phyloP scores from a whole-genome alignment of 495 filamentous ascomycete species.

The Pyrenula massariospora region DNA sequence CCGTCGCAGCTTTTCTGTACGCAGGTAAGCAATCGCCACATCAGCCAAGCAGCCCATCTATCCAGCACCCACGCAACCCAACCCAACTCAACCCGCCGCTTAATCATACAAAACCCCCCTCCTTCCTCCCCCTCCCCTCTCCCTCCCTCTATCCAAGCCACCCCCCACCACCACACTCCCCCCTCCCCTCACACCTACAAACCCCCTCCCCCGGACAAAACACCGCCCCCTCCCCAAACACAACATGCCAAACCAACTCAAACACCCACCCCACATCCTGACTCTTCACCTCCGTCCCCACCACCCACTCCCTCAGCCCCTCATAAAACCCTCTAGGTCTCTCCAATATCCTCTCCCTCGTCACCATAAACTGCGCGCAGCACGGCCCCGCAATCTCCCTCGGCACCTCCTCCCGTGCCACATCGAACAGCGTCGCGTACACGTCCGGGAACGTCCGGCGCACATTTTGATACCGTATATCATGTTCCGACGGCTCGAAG shows the following conservation, averaged over 20 bases:
- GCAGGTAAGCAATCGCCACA: too few relatives aligned
- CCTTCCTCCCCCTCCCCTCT: too few relatives aligned
- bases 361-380: conserved; percentile 38
- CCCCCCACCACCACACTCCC: too few relatives aligned
- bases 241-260: conserved; percentile 31
- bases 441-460: conserved; percentile 21
- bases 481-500: conserved; percentile 16
- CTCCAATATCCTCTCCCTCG: conserved; percentile 25
- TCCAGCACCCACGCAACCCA: too few relatives aligned
- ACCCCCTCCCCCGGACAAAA: neutral
- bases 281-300: conserved; percentile 18
- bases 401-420: conserved; percentile 18
- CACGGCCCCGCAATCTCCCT: conserved; percentile 31
- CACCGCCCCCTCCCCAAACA: conserved; percentile 26
- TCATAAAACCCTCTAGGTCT: conserved; percentile 29
- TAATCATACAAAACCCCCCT: too few relatives aligned
- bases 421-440: conserved; percentile 22
- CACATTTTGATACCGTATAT: conserved; percentile 24
- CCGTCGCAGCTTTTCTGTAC: too few relatives aligned
- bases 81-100: too few relatives aligned
- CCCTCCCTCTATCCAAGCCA: too few relatives aligned
- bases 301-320: conserved; percentile 29
- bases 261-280: conserved; percentile 32
- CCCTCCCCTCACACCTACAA: neutral
- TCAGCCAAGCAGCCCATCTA: too few relatives aligned